Evolutionary conservation across 2,329 filamentous ascomycete genomes (phyloP).

Genomic region (Colletotrichum scovillei): DNA sequence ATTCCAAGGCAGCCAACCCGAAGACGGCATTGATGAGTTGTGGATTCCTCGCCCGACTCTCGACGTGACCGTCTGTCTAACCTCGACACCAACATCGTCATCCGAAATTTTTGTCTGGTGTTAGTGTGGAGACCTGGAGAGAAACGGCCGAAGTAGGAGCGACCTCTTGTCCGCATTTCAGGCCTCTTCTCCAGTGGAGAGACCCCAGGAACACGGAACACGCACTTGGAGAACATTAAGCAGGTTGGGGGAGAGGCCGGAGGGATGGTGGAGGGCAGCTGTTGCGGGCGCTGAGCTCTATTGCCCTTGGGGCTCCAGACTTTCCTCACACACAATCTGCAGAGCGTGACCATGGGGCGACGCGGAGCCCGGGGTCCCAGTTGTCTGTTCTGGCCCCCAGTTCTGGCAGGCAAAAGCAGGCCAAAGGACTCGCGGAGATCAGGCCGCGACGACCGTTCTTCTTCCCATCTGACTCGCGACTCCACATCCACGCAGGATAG

Average conservation of each 20-base stretch:
- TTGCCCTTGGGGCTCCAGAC: slow-evolving; percentile 12
- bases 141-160: slow-evolving; percentile 34
- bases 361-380: background rate
- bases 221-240: slow-evolving; percentile 5
- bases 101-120: slow-evolving; percentile 21
- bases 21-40: slow-evolving; percentile 6
- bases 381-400: background rate
- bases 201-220: slow-evolving; percentile 24
- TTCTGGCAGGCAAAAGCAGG: too few relatives aligned
- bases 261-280: background rate
- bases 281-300: background rate
- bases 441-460: background rate
- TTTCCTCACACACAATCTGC: background rate
- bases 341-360: slow-evolving; percentile 7
- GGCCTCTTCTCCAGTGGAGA: slow-evolving; percentile 27
- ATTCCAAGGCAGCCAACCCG: slow-evolving; percentile 14
- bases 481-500: slow-evolving; percentile 4
- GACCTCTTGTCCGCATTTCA: slow-evolving; percentile 22
- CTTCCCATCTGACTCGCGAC: slow-evolving; percentile 9
- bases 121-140: slow-evolving; percentile 31
- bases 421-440: background rate
- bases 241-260: slow-evolving; percentile 7
- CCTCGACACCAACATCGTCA: slow-evolving; percentile 31
- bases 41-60: slow-evolving; percentile 13
- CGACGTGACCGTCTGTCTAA: slow-evolving; percentile 7